phyloP scores from a whole-genome alignment of 1,139 yeast species.

The Zygoascus sp. region DNA sequence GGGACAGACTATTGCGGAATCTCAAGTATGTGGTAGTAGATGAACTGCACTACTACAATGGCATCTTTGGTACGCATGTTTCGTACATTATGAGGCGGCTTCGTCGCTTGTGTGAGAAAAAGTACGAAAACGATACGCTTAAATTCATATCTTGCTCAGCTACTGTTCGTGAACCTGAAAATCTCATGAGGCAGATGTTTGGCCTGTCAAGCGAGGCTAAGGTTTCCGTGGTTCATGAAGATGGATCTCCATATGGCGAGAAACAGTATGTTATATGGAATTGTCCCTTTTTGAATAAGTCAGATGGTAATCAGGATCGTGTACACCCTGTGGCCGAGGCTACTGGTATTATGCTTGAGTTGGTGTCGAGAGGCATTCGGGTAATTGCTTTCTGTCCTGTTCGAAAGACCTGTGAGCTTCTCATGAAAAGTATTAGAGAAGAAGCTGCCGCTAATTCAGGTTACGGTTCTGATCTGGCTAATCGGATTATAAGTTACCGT shows the following conservation, averaged over 20 bases:
- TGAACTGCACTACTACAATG: constrained; percentile 80
- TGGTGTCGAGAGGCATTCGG: constrained; percentile 61
- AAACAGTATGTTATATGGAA: constrained; percentile 78
- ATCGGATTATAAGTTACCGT: constrained; percentile 83
- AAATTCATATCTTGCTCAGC: constrained; percentile 90
- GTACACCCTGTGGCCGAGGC: constrained; percentile 72
- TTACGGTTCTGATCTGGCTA: constrained; percentile 38
- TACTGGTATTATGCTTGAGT: constrained; percentile 62
- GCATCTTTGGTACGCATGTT: constrained; percentile 89
- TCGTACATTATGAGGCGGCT: constrained; percentile 78
- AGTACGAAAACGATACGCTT: constrained; percentile 47
- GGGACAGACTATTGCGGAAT: constrained; percentile 64
- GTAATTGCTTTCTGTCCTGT: constrained; percentile 89
- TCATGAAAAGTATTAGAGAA: constrained; percentile 75
- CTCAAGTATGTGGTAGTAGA: constrained; percentile 78
- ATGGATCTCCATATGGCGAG: constrained; percentile 85
- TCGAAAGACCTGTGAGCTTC: constrained; percentile 75
- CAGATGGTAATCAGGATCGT: constrained; percentile 56
- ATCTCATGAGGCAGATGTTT: constrained; percentile 68
- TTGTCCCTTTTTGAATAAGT: constrained; percentile 62
- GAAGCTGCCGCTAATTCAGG: constrained; percentile 23
- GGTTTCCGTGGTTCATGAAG: constrained; percentile 54
- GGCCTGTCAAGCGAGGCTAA: constrained; percentile 39
- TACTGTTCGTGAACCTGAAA: constrained; percentile 67
- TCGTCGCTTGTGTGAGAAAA: constrained; percentile 51